Percentiles rank a stretch among this genome's conserved stretches.
phyloP scores from a whole-genome alignment of 305 asterid species.

The Coffea humblotiana region DNA sequence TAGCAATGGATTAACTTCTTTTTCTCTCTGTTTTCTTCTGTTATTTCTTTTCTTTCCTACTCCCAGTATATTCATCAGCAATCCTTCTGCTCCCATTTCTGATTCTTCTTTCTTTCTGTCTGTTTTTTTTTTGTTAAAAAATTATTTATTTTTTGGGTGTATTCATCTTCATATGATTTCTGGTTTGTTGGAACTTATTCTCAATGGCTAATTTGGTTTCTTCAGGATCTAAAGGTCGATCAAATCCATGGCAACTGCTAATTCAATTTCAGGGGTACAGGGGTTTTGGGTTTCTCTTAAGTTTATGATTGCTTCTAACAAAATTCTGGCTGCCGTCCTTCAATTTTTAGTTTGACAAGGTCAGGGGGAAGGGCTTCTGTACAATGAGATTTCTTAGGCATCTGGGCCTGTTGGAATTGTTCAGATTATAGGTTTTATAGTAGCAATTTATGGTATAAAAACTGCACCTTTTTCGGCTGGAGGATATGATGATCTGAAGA shows the following conservation, averaged over 20 bases:
- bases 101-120: background rate
- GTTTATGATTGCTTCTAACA: background rate
- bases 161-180: background rate
- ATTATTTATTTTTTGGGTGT: too few relatives aligned
- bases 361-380: background rate
- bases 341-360: background rate
- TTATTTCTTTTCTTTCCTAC: too few relatives aligned
- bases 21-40: background rate
- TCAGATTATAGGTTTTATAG: background rate
- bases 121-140: too few relatives aligned
- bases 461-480: background rate
- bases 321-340: background rate
- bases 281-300: background rate
- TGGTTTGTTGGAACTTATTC: too few relatives aligned
- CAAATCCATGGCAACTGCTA: background rate
- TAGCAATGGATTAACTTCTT: background rate
- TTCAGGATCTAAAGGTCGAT: background rate
- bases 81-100: background rate
- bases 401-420: background rate
- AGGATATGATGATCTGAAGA: constrained; percentile 5
- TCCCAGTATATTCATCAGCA: too few relatives aligned
- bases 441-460: background rate
- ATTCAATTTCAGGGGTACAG: too few relatives aligned
- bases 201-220: background rate
- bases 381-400: background rate